Percentiles rank a stretch among this genome's conserved stretches.
Conservation (phyloP, 192 early-diverging fungal genomes). For the Rhizoclosmatium globosum region DNA sequence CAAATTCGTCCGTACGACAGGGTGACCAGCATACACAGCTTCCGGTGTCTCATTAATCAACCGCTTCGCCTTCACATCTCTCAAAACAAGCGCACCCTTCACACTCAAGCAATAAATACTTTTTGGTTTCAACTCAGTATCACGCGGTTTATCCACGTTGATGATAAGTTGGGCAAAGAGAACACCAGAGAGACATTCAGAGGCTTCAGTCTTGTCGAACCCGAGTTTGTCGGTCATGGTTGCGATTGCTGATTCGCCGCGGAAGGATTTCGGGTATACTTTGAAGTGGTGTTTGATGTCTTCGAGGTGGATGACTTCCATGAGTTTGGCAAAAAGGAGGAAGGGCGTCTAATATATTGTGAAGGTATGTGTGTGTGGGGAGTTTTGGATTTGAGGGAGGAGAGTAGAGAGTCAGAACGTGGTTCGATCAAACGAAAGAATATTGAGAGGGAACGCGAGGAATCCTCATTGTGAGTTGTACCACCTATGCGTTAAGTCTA, state of each 20-base stretch:
- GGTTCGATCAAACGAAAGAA: too few relatives aligned
- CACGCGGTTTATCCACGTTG: conserved; percentile 27
- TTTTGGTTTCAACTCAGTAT: conserved; percentile 11
- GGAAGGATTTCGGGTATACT: conserved; percentile 30
- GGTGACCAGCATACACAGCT: conserved; percentile 1
- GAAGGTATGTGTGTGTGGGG: neutral
- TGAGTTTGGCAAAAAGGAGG: conserved; percentile 27
- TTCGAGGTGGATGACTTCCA: conserved; percentile 20
- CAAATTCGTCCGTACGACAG: conserved; percentile 9
- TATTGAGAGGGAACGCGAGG: too few relatives aligned
- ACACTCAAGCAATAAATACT: conserved; percentile 21
- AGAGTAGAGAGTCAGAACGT: too few relatives aligned
- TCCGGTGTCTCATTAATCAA: conserved; percentile 14
- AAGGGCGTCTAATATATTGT: conserved; percentile 22
- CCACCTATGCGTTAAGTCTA: too few relatives aligned
- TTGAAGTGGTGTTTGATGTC: conserved; percentile 39
- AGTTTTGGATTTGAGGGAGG: neutral
- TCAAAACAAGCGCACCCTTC: conserved; percentile 33
- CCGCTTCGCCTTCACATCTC: conserved; percentile 30
- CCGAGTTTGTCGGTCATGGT: conserved; percentile 2
- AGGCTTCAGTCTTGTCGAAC: conserved; percentile 23
- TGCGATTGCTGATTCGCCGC: conserved; percentile 10
- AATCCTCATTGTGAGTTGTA: too few relatives aligned
- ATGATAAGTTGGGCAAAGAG: conserved; percentile 26
- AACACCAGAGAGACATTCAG: conserved; percentile 25